Evolutionary conservation across 768 basidiomycete genomes (phyloP).

Genomic region (Tremella fuciformis): DNA sequence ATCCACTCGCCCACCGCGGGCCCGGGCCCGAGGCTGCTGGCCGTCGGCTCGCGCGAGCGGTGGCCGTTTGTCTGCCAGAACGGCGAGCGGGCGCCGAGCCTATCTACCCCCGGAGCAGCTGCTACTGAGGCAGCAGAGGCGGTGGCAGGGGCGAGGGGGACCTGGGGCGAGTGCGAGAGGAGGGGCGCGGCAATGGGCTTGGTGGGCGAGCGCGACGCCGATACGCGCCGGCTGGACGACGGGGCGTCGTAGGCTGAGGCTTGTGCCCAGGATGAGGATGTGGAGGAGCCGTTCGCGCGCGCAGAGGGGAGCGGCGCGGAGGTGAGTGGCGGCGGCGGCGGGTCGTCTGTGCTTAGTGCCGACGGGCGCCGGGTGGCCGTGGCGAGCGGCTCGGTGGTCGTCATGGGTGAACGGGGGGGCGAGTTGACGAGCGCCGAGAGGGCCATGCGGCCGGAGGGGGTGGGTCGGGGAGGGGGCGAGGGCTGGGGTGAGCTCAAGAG

Average conservation of each 20-base stretch:
- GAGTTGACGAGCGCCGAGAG: slow-evolving; percentile 45
- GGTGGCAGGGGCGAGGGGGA: neutral
- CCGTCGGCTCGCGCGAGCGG: too few relatives aligned
- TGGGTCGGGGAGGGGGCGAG: slow-evolving; percentile 11
- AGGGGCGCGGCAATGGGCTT: too few relatives aligned
- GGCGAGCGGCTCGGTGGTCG: slow-evolving; percentile 12
- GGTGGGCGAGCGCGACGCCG: neutral
- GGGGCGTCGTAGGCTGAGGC: slow-evolving; percentile 7
- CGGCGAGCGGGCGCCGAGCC: neutral
- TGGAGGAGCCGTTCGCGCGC: too few relatives aligned
- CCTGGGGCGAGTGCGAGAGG: too few relatives aligned
- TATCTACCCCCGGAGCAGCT: neutral
- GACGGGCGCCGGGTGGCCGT: slow-evolving; percentile 5
- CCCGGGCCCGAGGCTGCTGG: too few relatives aligned
- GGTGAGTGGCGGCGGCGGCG: too few relatives aligned
- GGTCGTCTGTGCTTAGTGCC: neutral
- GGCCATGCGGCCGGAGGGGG: slow-evolving; percentile 36
- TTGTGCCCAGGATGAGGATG: too few relatives aligned
- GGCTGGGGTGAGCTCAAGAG: neutral
- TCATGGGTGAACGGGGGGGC: slow-evolving; percentile 21
- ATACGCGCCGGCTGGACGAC: neutral
- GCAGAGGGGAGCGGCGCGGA: too few relatives aligned
- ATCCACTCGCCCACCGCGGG: neutral
- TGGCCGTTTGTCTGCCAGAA: too few relatives aligned
- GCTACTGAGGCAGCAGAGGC: neutral